Evolutionary conservation across 495 filamentous ascomycete species (phyloP).

Genomic region (Podospora pseudopauciseta): DNA sequence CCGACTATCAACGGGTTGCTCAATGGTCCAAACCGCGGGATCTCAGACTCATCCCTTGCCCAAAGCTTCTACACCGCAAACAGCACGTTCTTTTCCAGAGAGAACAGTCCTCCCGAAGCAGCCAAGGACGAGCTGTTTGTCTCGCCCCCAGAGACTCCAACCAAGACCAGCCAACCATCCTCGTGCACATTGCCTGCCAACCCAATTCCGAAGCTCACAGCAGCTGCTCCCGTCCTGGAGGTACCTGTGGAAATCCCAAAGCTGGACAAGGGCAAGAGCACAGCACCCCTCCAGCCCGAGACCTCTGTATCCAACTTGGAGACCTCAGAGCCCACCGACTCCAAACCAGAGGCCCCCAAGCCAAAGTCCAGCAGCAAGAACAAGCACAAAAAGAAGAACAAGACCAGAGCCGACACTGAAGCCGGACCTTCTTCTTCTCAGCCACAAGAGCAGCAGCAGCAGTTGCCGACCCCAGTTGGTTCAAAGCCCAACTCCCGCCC

Average conservation of each 20-base stretch:
- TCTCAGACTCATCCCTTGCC: not conserved
- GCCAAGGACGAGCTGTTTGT: not conserved
- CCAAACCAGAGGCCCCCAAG: not conserved
- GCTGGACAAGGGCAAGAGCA: not conserved
- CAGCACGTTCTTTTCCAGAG: not conserved
- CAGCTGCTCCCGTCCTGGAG: not conserved
- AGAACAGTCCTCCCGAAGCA: not conserved
- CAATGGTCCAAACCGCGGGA: not conserved
- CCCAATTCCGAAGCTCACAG: not conserved
- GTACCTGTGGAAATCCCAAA: not conserved
- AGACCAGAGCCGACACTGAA: not conserved
- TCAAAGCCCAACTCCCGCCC: not conserved
- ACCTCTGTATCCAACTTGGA: not conserved
- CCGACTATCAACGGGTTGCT: not conserved
- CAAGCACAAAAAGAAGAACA: not conserved
- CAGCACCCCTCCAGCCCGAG: not conserved
- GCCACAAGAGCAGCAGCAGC: not conserved
- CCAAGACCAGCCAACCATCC: not conserved
- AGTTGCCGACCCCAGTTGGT: not conserved
- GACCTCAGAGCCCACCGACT: not conserved
- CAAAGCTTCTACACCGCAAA: not conserved
- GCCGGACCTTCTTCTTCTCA: not conserved
- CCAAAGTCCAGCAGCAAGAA: not conserved
- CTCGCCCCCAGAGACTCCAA: not conserved
- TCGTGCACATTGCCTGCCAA: not conserved